Base-by-base conservation (phyloP, 1,139 yeast genomes). In the Kodamaea alishanica region DNA sequence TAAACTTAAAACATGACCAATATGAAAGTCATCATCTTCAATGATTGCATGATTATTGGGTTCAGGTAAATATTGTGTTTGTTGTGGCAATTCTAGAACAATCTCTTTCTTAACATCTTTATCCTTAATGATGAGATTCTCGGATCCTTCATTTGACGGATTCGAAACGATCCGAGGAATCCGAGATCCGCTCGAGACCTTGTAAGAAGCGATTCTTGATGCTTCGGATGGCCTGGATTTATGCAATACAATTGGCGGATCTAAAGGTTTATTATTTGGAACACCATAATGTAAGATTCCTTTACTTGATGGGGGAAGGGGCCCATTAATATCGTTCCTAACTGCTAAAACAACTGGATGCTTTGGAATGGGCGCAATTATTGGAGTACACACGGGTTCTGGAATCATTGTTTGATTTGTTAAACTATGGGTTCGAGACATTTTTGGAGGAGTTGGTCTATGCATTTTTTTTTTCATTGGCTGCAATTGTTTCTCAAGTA, bases 231-330 rank as follows among this genome's bases (percentile, higher is more conserved):
- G 20, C 20, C 20, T 15, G 4, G 20, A 15, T 15, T 15, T 15
- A 15, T 15, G 20, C 4, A 15, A 15, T n/a, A 39, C 40, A 7
- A 40, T 40, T 4, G 43, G 43, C 1, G 43, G 43, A 3, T 32
- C 39, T 6, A 40, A 26, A 6, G 43, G 38, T 24, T 40, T 40
- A 32, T 40, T 40, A 30, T 40, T 34, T 5, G 43, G 43, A 10
- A 40, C 33, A 8, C 30, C 32, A 7, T 7, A 22, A n/a, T 7
- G 10, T 20, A 28, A 9, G 4, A 4, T 28, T 20, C 15, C 31
- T 28, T 3, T 9, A 15, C 4, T 15, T 15, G 20, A 15, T 15
- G 20, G 20, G 4, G 20, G 4, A 15, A 15, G 20, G 4, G 20
- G 20, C 20, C 20, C 20, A 15, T 15, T 15, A 15, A 15, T 15